Percentiles rank a stretch among this genome's conserved stretches.
Conservation (phyloP, 2,329 filamentous ascomycete species). For the Neobulgaria alba region DNA sequence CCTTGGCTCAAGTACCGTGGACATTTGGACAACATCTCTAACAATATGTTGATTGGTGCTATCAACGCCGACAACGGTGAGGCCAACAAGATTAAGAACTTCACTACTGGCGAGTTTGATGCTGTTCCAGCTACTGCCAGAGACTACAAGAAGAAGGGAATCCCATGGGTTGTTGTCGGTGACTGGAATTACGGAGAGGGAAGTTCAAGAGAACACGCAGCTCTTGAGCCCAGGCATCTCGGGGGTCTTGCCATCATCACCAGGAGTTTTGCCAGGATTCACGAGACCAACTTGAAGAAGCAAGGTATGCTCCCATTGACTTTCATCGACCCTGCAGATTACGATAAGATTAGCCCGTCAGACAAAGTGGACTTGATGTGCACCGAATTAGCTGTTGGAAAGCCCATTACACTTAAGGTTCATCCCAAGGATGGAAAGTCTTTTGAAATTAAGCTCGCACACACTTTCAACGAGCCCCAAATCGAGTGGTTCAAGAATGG, state of each 20-base stretch:
- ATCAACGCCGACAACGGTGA: slow-evolving; percentile 93
- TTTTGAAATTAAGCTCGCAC: slow-evolving; percentile 76
- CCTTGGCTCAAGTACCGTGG: slow-evolving; percentile 99
- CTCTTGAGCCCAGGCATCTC: slow-evolving; percentile 93
- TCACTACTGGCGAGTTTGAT: slow-evolving; percentile 72
- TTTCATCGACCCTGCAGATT: slow-evolving; percentile 89
- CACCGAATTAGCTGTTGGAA: slow-evolving; percentile 84
- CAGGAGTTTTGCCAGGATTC: slow-evolving; percentile 94
- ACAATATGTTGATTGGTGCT: slow-evolving; percentile 99
- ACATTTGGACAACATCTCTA: slow-evolving; percentile 98
- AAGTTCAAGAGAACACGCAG: slow-evolving; percentile 94
- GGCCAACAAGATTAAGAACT: slow-evolving; percentile 96
- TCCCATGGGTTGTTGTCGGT: slow-evolving; percentile 95
- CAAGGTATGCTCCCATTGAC: slow-evolving; percentile 99
- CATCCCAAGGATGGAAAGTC: slow-evolving; percentile 79
- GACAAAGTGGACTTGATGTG: slow-evolving; percentile 84
- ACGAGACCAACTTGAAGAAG: slow-evolving; percentile 99
- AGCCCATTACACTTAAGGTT: slow-evolving; percentile 85
- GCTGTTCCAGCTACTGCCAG: slow-evolving; percentile 89
- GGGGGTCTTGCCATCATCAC: slow-evolving; percentile 96
- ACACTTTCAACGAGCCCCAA: slow-evolving; percentile 98
- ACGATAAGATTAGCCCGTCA: slow-evolving; percentile 90
- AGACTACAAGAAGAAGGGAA: slow-evolving; percentile 96
- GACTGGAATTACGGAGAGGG: slow-evolving; percentile 99
- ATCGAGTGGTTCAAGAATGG: slow-evolving; percentile 99